Conservation (phyloP, 192 early-diverging fungal genomes). For the Coemansia sp. region DNA sequence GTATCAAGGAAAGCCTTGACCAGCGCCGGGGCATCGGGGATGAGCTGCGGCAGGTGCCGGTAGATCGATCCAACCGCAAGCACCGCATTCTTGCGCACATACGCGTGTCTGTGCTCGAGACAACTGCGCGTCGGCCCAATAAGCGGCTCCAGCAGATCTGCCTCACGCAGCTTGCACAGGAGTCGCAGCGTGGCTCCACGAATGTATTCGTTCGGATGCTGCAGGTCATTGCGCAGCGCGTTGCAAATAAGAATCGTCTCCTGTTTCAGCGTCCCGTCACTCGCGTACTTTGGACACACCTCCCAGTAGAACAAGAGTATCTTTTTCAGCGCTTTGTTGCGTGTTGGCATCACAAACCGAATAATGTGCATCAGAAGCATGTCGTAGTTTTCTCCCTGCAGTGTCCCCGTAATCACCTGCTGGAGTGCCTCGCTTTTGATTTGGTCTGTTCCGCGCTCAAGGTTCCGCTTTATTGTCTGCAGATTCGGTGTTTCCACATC, state of each 20-base stretch:
- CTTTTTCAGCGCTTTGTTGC: slow-evolving; percentile 97
- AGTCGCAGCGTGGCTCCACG: slow-evolving; percentile 92
- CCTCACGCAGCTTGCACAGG: slow-evolving; percentile 93
- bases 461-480: slow-evolving; percentile 51
- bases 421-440: slow-evolving; percentile 95
- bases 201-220: slow-evolving; percentile 99
- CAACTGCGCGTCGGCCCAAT: slow-evolving; percentile 86
- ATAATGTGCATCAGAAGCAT: slow-evolving; percentile 97
- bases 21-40: slow-evolving; percentile 94
- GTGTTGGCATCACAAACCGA: slow-evolving; percentile 94
- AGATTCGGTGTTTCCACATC: slow-evolving; percentile 47
- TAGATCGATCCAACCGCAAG: slow-evolving; percentile 89
- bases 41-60: slow-evolving; percentile 86
- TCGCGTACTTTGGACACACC: slow-evolving; percentile 89
- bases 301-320: slow-evolving; percentile 97
- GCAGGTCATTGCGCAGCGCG: slow-evolving; percentile 91
- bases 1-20: slow-evolving; percentile 68
- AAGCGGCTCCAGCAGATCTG: slow-evolving; percentile 93
- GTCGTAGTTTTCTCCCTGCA: slow-evolving; percentile 90
- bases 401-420: slow-evolving; percentile 82
- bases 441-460: slow-evolving; percentile 93
- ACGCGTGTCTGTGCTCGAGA: slow-evolving; percentile 95
- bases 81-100: slow-evolving; percentile 98
- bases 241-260: slow-evolving; percentile 97
- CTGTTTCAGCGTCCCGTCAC: slow-evolving; percentile 91